These are phyloP conservation scores for Polytolypa hystricis DNA, from an alignment of 2,329 filamentous ascomycete genomes.

Conservation along the genomic window DNA sequence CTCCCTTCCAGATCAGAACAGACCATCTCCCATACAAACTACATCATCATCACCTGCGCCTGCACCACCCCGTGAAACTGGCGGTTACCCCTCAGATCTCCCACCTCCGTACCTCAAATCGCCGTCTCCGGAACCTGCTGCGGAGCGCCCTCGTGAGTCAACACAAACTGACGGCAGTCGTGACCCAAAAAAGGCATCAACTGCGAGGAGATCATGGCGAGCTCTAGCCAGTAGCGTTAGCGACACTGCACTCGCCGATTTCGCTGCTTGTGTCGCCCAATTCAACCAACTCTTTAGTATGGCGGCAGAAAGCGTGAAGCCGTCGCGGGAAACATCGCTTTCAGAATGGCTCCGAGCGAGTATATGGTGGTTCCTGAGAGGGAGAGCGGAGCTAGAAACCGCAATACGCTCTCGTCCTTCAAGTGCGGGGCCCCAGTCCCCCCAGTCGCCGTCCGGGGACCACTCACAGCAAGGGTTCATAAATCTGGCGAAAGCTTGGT, in stretches of 20 bases:
- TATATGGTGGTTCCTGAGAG: slow-evolving; percentile 84
- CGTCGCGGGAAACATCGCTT: slow-evolving; percentile 51
- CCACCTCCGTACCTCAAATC: slow-evolving; percentile 9
- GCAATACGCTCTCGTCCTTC: slow-evolving; percentile 55
- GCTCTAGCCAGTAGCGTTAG: slow-evolving; percentile 35
- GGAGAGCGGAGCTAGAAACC: slow-evolving; percentile 62
- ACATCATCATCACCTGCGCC: neutral
- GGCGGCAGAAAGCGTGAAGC: slow-evolving; percentile 62
- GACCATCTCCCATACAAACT: slow-evolving; percentile 1
- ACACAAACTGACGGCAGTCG: neutral
- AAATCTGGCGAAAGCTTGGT: slow-evolving; percentile 74
- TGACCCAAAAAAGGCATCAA: slow-evolving; percentile 1
- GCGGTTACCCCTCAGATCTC: slow-evolving; percentile 2
- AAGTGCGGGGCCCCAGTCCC: slow-evolving; percentile 40
- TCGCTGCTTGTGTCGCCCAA: slow-evolving; percentile 59
- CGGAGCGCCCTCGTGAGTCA: slow-evolving; percentile 6
- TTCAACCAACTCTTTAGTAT: slow-evolving; percentile 65
- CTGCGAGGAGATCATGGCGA: slow-evolving; percentile 25
- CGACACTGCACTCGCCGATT: slow-evolving; percentile 58
- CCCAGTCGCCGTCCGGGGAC: slow-evolving; percentile 31
- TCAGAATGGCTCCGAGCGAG: slow-evolving; percentile 60
- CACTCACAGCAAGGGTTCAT: slow-evolving; percentile 64
- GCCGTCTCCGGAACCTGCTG: slow-evolving; percentile 8
- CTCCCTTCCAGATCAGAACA: slow-evolving; percentile 8
- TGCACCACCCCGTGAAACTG: neutral